phyloP scores from a whole-genome alignment of 2,329 filamentous ascomycete species.

The Pseudopithomyces maydicus region DNA sequence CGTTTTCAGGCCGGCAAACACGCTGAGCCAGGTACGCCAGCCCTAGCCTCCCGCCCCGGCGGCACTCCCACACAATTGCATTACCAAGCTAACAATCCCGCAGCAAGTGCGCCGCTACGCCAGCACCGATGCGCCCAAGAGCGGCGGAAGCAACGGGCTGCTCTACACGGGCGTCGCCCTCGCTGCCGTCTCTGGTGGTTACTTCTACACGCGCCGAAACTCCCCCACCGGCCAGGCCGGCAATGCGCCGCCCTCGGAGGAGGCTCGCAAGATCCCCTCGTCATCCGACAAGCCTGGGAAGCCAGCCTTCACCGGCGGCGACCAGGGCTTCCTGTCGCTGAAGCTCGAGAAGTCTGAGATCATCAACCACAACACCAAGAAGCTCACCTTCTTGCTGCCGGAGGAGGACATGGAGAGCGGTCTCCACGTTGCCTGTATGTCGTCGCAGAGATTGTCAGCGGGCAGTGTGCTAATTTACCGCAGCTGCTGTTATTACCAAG shows the following conservation, averaged over 20 bases:
- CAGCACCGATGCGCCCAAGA: slow-evolving; percentile 60
- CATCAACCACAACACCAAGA: slow-evolving; percentile 95
- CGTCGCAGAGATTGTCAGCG: background rate
- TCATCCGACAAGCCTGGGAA: slow-evolving; percentile 49
- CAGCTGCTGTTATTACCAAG: slow-evolving; percentile 83
- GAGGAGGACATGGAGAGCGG: slow-evolving; percentile 85
- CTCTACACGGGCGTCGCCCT: slow-evolving; percentile 66
- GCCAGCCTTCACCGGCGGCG: slow-evolving; percentile 75
- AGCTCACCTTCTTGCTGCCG: slow-evolving; percentile 83
- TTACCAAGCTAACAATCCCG: slow-evolving; percentile 26
- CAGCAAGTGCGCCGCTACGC: slow-evolving; percentile 76
- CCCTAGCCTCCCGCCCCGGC: slow-evolving; percentile 14
- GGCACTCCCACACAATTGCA: slow-evolving; percentile 9
- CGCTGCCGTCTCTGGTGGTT: slow-evolving; percentile 61
- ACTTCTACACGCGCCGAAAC: slow-evolving; percentile 52
- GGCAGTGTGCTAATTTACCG: slow-evolving; percentile 4
- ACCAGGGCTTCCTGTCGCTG: slow-evolving; percentile 86
- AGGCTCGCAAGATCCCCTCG: slow-evolving; percentile 46
- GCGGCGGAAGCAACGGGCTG: slow-evolving; percentile 47
- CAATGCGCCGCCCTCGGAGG: slow-evolving; percentile 35
- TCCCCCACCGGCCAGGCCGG: slow-evolving; percentile 27
- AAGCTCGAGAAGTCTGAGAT: slow-evolving; percentile 77
- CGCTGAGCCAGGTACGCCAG: slow-evolving; percentile 46
- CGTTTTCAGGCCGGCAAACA: slow-evolving; percentile 48
- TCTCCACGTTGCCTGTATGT: slow-evolving; percentile 73